A percentile compares a stretch with the other conserved stretches of the same genome.
phyloP scores from a whole-genome alignment of 345 rosid species.

The Aurinia saxatilis region DNA sequence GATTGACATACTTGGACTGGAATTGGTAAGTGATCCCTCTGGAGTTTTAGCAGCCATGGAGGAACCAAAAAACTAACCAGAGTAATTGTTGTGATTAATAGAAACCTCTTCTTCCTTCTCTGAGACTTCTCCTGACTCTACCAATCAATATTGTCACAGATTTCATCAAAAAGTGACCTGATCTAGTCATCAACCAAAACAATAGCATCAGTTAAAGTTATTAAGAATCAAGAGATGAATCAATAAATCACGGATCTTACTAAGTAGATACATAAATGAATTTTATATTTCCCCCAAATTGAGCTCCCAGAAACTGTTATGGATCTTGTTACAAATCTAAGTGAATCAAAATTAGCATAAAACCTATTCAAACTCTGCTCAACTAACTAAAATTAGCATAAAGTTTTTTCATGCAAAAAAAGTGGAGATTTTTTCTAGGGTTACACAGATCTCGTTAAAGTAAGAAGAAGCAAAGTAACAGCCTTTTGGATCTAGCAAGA shows the following conservation, averaged over 20 bases:
- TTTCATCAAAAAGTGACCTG: conserved; percentile 23
- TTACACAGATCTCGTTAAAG: conserved; percentile 38
- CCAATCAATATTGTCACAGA: conserved; percentile 21
- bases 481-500: conserved; percentile 33
- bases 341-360: not conserved
- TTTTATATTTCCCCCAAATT: not conserved
- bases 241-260: not conserved
- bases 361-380: not conserved
- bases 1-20: conserved; percentile 27
- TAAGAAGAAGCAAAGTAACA: conserved; percentile 26
- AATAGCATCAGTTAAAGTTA: not conserved
- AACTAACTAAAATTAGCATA: not conserved
- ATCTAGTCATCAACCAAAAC: conserved; percentile 1
- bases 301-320: not conserved
- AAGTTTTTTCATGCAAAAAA: conserved; percentile 20
- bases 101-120: conserved; percentile 28
- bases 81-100: conserved; percentile 1
- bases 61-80: too few species aligned
- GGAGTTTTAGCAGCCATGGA: conserved; percentile 53
- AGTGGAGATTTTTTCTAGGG: conserved; percentile 11
- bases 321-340: conserved; percentile 10
- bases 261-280: too few species aligned
- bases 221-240: not conserved
- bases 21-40: conserved; percentile 34
- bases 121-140: conserved; percentile 9